Conservation (phyloP, 768 basidiomycete genomes). For the Cyclocybe cylindracea region DNA sequence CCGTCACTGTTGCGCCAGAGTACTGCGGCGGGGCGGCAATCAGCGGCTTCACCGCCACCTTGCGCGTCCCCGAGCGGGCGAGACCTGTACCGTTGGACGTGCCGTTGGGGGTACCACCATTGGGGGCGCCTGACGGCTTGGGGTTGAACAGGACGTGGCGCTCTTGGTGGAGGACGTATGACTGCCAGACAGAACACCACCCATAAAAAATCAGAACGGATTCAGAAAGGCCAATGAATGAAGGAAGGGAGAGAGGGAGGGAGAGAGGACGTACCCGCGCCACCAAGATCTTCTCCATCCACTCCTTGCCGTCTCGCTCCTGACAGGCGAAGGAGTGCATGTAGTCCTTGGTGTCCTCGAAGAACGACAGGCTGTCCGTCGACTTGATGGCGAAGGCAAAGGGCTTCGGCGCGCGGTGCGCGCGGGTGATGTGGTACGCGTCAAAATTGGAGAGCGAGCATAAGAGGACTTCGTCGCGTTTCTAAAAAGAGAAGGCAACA, state of each 20-base stretch:
- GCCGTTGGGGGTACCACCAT: background rate
- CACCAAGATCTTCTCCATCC: constrained; percentile 80
- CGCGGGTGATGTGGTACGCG: constrained; percentile 75
- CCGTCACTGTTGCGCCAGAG: constrained; percentile 6
- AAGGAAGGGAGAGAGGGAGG: no score
- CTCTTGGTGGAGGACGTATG: constrained; percentile 82
- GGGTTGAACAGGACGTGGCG: constrained; percentile 64
- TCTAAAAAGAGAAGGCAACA: no score
- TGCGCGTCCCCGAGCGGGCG: constrained; percentile 43
- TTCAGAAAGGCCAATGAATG: no score
- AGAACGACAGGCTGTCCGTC: constrained; percentile 81
- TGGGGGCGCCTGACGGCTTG: constrained; percentile 29
- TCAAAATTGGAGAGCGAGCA: constrained; percentile 93
- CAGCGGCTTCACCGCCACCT: constrained; percentile 38
- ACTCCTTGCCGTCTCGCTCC: constrained; percentile 68
- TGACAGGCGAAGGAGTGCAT: constrained; percentile 83
- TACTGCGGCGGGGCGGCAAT: constrained; percentile 42
- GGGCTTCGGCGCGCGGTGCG: constrained; percentile 80
- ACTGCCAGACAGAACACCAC: constrained; percentile 40
- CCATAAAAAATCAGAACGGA: no score
- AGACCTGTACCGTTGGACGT: constrained; percentile 25
- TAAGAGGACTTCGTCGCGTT: constrained; percentile 65
- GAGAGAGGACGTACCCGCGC: constrained; percentile 68
- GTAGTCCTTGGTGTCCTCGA: constrained; percentile 89
- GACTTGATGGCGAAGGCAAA: constrained; percentile 89